Percentiles rank a stretch among this genome's conserved stretches.
Conservation (phyloP, 805 yeast genomes). For the Candida morakotiae region DNA sequence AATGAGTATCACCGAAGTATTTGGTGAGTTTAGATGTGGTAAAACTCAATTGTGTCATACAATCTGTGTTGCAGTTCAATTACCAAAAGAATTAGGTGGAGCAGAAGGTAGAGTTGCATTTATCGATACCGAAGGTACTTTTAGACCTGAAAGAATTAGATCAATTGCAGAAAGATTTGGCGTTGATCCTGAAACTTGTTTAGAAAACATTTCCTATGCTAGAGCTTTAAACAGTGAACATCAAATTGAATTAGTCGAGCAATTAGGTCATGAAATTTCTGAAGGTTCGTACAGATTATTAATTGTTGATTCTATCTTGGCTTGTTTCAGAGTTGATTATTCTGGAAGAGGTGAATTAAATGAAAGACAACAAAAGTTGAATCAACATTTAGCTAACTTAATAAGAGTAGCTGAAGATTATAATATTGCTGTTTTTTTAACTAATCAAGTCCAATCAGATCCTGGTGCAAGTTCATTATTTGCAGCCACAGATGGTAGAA, state of each 20-base stretch:
- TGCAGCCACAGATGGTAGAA: slow-evolving; percentile 15
- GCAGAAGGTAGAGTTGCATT: slow-evolving; percentile 16
- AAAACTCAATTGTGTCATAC: slow-evolving; percentile 17
- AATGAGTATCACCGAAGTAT: slow-evolving; percentile 15
- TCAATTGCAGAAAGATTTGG: slow-evolving; percentile 14
- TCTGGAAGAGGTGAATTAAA: slow-evolving; percentile 15
- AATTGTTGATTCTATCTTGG: slow-evolving; percentile 14
- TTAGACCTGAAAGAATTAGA: slow-evolving; percentile 15
- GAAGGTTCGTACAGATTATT: slow-evolving; percentile 13
- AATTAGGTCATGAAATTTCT: slow-evolving; percentile 12
- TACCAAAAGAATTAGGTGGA: slow-evolving; percentile 15
- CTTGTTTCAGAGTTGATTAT: slow-evolving; percentile 15
- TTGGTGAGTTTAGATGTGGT: slow-evolving; percentile 17
- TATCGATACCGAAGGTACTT: slow-evolving; percentile 16
- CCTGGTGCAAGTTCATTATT: slow-evolving; percentile 15
- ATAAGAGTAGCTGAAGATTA: slow-evolving; percentile 14
- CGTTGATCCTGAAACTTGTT: slow-evolving; percentile 13
- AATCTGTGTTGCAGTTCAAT: slow-evolving; percentile 14
- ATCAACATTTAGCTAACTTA: slow-evolving; percentile 13
- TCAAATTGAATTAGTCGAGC: slow-evolving; percentile 13
- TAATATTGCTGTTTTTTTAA: slow-evolving; percentile 14
- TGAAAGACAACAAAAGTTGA: slow-evolving; percentile 14
- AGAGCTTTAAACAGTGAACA: slow-evolving; percentile 15
- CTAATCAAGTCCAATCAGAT: slow-evolving; percentile 16
- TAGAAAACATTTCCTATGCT: slow-evolving; percentile 15